Conservation (phyloP, 306 rosid genomes). For the Vigna hirtella region DNA sequence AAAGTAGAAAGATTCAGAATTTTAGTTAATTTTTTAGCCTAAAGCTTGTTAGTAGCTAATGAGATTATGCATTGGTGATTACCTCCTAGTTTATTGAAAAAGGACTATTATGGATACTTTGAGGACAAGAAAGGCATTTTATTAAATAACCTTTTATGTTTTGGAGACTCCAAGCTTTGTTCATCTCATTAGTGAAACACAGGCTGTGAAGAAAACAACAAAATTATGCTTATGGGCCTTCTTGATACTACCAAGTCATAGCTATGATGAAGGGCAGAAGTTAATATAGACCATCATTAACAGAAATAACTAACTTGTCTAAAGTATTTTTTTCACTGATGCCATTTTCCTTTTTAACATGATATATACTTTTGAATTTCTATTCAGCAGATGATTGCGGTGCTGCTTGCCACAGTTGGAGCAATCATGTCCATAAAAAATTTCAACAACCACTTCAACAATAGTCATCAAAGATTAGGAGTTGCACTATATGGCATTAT, state of each 20-base stretch:
- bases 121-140: slow-evolving; percentile 51
- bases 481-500: slow-evolving; percentile 75
- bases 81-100: slow-evolving; percentile 15
- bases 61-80: slow-evolving; percentile 8
- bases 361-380: slow-evolving; percentile 20
- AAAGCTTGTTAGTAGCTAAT: slow-evolving; percentile 42
- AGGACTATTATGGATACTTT: slow-evolving; percentile 61
- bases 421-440: slow-evolving; percentile 87
- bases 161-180: slow-evolving; percentile 28
- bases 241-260: background rate
- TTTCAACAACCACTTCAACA: slow-evolving; percentile 87
- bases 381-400: slow-evolving; percentile 65
- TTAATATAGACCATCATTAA: slow-evolving; percentile 20
- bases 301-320: slow-evolving; percentile 16
- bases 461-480: slow-evolving; percentile 89
- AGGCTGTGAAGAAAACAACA: slow-evolving; percentile 41
- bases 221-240: slow-evolving; percentile 42
- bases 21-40: slow-evolving; percentile 41
- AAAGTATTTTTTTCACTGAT: background rate
- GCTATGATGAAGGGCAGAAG: slow-evolving; percentile 1
- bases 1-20: slow-evolving; percentile 37
- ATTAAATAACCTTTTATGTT: slow-evolving; percentile 24
- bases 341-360: background rate
- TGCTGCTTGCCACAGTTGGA: slow-evolving; percentile 77
- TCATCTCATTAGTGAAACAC: slow-evolving; percentile 33